Evolutionary conservation across 495 filamentous ascomycete species (phyloP).

Genomic region (Podospora conica): DNA sequence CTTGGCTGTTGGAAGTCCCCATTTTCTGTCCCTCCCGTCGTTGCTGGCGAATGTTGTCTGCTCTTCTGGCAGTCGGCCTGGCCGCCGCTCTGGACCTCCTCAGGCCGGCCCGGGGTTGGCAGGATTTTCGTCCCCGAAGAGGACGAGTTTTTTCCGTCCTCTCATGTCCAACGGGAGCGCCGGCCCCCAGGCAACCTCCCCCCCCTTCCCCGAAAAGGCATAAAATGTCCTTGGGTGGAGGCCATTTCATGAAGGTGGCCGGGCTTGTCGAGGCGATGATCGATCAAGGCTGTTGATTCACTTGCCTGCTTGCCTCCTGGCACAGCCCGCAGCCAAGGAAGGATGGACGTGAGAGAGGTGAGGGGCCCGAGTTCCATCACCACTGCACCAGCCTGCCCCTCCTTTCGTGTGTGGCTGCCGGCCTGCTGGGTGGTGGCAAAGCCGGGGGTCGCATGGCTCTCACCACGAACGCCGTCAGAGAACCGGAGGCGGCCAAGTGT

Average conservation of each 20-base stretch:
- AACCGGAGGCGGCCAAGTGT: background rate
- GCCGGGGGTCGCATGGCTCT: background rate
- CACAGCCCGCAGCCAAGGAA: conserved; percentile 11
- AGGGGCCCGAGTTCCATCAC: background rate
- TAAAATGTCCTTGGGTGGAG: background rate
- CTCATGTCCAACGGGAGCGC: background rate
- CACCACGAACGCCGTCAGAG: background rate
- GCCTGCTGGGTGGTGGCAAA: background rate
- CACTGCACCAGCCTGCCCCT: too few species aligned
- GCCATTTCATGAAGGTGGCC: background rate
- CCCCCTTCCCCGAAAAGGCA: background rate
- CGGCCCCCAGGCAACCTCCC: background rate
- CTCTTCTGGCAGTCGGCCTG: background rate
- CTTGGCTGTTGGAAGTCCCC: background rate
- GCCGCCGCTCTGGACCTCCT: background rate
- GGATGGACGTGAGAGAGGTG: background rate
- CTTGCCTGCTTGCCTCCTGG: background rate
- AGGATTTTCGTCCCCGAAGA: background rate
- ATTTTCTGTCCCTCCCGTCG: too few species aligned
- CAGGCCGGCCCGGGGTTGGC: background rate
- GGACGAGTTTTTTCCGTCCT: background rate
- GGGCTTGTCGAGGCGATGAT: background rate
- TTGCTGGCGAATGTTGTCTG: background rate
- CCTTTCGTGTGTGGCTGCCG: background rate
- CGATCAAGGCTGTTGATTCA: conserved; percentile 16